phyloP scores from a whole-genome alignment of 208 protist species.

The Trypanosoma caninum region DNA sequence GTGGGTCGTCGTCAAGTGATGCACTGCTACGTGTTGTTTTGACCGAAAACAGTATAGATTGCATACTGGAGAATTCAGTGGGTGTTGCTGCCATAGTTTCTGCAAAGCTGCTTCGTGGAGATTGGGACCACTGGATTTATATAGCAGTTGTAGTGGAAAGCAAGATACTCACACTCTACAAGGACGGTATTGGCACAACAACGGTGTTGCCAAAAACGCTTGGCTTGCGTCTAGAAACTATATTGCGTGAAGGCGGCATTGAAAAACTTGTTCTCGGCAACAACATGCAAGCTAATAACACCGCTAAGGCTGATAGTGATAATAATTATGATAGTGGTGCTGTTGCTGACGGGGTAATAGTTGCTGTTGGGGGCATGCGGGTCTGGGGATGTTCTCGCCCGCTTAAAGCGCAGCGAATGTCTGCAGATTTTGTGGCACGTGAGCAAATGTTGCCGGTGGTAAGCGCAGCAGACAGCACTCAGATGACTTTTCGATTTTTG shows the following conservation, averaged over 20 bases:
- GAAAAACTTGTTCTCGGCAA: constrained; percentile 18
- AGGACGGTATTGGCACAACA: constrained; percentile 31
- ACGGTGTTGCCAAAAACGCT: constrained; percentile 17
- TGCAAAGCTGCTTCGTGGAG: constrained; percentile 21
- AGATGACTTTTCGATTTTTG: constrained; percentile 35
- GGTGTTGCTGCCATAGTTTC: constrained; percentile 9
- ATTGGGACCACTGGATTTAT: constrained; percentile 58
- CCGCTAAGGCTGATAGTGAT: neutral
- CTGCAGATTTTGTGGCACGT: constrained; percentile 39
- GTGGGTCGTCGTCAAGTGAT: neutral
- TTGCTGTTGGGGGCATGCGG: constrained; percentile 39
- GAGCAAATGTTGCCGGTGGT: constrained; percentile 34
- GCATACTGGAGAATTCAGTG: constrained; percentile 11
- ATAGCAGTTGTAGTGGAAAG: constrained; percentile 46
- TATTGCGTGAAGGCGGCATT: constrained; percentile 11
- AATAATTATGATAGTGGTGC: neutral
- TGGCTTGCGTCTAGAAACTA: constrained; percentile 11
- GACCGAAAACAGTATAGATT: constrained; percentile 17
- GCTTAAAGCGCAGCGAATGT: constrained; percentile 26
- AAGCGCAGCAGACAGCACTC: constrained; percentile 14
- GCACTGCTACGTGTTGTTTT: constrained; percentile 22
- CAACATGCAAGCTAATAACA: neutral
- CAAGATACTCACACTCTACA: constrained; percentile 36
- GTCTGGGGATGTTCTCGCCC: constrained; percentile 33
- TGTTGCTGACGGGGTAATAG: constrained; percentile 16